Base-by-base conservation (phyloP, 805 yeast species). In the Metschnikowia drakensbergensis region DNA sequence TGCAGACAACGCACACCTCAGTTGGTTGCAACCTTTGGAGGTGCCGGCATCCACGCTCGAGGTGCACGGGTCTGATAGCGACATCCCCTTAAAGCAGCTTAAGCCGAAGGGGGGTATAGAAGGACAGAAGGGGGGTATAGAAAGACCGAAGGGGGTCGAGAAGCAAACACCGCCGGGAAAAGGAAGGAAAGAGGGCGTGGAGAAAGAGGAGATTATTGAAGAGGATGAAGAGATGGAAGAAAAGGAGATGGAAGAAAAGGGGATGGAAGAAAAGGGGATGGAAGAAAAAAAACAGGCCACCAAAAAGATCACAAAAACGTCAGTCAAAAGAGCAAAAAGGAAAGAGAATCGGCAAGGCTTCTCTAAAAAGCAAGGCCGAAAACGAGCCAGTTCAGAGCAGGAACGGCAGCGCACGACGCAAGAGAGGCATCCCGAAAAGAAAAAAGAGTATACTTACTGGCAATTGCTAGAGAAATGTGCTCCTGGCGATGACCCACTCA, bases 401-500 rank as follows among this genome's bases (percentile, higher is more conserved):
- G 17, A 8, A 25, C 11, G 17, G 11, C 23, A 8, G 28, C 9
- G 6, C 22, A 27, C 28, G 13, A 6, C 13, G 3, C 13, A 9
- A 22, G 8, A 9, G 13, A 28, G n/a, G 28, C 13, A 28, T 22
- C 11, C 41, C 29, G 11, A n/a, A 22, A n/a, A 6, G n/a, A n/a
- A 29, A n/a, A 2, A 30, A 45, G 11, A 34, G 3, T 29, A 8
- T 9, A 31, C 44, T 11, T 41, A 41, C 30, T 17, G 38, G 32
- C 31, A 40, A 41, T 11, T 46, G 5, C 22, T 41, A 9, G 37
- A 33, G 17, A 35, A 29, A 13, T 41, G 49, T 27, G 8, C 37
- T 8, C 46, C 49, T 28, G 49, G 46, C 9, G 40, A 43, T 3
- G 49, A 46, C 29, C 39, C 39, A 6, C 25, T 46, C 3, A 17